phyloP scores from a whole-genome alignment of 208 protist species.

The Vickermania ingenoplastis region DNA sequence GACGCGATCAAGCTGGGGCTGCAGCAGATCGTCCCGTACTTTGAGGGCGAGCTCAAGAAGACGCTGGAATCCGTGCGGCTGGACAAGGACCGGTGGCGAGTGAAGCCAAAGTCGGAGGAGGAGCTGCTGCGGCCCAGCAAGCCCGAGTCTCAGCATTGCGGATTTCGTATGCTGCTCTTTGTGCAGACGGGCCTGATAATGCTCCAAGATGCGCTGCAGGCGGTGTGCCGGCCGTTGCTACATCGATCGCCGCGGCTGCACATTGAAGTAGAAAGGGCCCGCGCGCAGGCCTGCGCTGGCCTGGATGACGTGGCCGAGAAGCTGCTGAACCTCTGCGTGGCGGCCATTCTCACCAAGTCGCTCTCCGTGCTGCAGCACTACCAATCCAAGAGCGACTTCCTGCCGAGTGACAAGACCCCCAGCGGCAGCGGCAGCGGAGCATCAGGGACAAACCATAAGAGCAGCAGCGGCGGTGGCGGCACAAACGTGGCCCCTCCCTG shows the following conservation, averaged over 20 bases:
- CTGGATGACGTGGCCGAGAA: conserved; percentile 62
- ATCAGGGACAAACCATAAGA: background rate
- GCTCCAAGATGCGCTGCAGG: conserved; percentile 36
- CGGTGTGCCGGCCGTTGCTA: conserved; percentile 44
- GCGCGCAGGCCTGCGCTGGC: conserved; percentile 24
- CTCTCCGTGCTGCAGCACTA: conserved; percentile 75
- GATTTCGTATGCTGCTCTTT: conserved; percentile 79
- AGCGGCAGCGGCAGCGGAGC: conserved; percentile 9
- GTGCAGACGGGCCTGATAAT: conserved; percentile 72
- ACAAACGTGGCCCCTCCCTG: conserved; percentile 59
- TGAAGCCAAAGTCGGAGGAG: conserved; percentile 51
- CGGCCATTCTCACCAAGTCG: conserved; percentile 63
- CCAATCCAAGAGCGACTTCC: conserved; percentile 65
- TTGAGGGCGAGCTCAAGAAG: conserved; percentile 67
- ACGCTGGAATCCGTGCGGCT: conserved; percentile 43
- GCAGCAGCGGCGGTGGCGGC: too few species aligned
- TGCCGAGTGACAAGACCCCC: conserved; percentile 26
- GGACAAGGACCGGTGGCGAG: conserved; percentile 68
- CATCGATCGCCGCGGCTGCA: conserved; percentile 34
- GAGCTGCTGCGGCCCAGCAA: conserved; percentile 46
- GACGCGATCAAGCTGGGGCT: conserved; percentile 40
- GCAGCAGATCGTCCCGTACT: conserved; percentile 35
- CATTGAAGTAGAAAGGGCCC: conserved; percentile 46
- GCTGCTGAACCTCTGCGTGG: conserved; percentile 64
- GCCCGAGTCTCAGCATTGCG: conserved; percentile 74